Evolutionary conservation across 108 stramenopile genomes (phyloP), one percentile per base, ranked within the genome.

Genomic region (Cyclotella atomus): DNA sequence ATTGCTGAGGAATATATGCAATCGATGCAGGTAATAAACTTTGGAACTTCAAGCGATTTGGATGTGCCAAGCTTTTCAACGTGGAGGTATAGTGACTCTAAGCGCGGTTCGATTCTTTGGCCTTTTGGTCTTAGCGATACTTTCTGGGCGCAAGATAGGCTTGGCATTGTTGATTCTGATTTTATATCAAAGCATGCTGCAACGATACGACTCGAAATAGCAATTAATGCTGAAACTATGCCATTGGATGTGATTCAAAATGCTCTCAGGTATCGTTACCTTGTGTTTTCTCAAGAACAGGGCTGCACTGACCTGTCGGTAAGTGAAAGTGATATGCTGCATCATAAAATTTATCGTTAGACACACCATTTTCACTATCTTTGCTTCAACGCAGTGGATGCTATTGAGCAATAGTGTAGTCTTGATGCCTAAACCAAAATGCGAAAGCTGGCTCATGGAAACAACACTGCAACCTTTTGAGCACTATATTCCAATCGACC

Each of bases 401-500:
- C 61, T 81, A 29, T 50, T 71, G 14, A 81, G 80, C 45, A 32
- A 45, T 24, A 81, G 80, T 49, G 62, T 81, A 43, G 82, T 83
- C n/a, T 32, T 83, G 3, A 75, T 83, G 73, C 38, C 78, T 19
- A 46, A 24, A 14, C 32, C 60, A 34, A 59, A 36, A 7, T 66
- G 60, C 36, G 76, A 79, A 36, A 89, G 80, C 5, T 95, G 91
- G 91, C 65, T 87, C 21, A 90, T 95, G 92, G 60, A 61, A 61
- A 41, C 41, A 25, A 61, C 21, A 30, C 41, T 61, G 41, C 28
- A 81, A 44, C 79, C 79, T 16, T 81, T 77, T 63, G 83, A 81
- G 14, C 83, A 84, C 61, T 84, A 67, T 49, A 29, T 84, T 21
- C 83, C 83, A 44, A 29, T 84, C 16, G 54, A 81, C 45, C 20